phyloP scores from a whole-genome alignment of 1,284 basidiomycete genomes.

The Sphagnurus paluster region DNA sequence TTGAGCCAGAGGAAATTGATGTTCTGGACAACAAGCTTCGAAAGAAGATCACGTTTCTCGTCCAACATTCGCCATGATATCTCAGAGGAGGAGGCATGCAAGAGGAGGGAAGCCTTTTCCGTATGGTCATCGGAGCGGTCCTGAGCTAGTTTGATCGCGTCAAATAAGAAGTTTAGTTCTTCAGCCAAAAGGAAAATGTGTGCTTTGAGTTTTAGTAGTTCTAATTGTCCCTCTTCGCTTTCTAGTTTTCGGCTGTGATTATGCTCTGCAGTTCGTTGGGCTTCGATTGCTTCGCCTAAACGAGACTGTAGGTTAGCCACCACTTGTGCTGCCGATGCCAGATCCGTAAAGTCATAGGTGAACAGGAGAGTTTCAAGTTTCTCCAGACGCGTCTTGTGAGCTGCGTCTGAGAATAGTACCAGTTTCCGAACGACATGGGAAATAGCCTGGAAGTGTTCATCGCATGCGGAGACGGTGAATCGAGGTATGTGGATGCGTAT shows the following conservation, averaged over 20 bases:
- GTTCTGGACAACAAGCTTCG: constrained; percentile 83
- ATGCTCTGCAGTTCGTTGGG: constrained; percentile 52
- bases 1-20: constrained; percentile 86
- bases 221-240: constrained; percentile 47
- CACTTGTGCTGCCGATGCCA: constrained; percentile 65
- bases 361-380: constrained; percentile 85
- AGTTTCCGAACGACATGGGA: constrained; percentile 90
- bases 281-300: constrained; percentile 69
- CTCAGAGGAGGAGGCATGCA: constrained; percentile 84
- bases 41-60: constrained; percentile 70
- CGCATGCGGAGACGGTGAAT: constrained; percentile 87
- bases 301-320: constrained; percentile 77
- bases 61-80: constrained; percentile 96
- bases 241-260: constrained; percentile 33
- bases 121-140: constrained; percentile 70
- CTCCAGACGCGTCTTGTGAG: constrained; percentile 74
- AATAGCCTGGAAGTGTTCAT: constrained; percentile 84
- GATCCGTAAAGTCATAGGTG: constrained; percentile 89
- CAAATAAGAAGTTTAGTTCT: constrained; percentile 86
- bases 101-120: constrained; percentile 80
- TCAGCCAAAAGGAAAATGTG: constrained; percentile 78
- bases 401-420: constrained; percentile 86
- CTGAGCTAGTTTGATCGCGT: constrained; percentile 85
- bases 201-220: constrained; percentile 72
- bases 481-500: constrained; percentile 81